Base-by-base conservation (phyloP, 106 monocot genomes). In the Allium fistulosum region DNA sequence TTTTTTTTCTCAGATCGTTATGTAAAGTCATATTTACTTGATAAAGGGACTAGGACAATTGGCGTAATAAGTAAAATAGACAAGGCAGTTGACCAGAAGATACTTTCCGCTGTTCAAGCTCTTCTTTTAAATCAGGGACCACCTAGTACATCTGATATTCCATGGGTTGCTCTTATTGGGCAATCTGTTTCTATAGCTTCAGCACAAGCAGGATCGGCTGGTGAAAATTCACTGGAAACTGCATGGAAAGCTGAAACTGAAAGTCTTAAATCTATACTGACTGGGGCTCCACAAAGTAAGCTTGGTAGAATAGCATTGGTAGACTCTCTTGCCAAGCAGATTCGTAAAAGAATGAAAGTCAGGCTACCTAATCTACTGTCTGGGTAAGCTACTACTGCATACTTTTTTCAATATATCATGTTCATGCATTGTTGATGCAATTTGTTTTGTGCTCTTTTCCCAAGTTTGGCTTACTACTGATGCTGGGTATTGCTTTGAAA, bases 41-140 rank as follows among this genome's bases (percentile, higher is more conserved):
- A 28, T 68, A 47, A 66, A 94, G 90, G 90, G 67, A 84, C 87
- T 17, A 75, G 94, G 67, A 94, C 94, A 62, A 80, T 90, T 73
- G 94, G 94, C 50, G 84, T 94, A 69, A 73, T 94, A 58, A 94
- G 90, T 74, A 90, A 94, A 80, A 87, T 94, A 66, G 94, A 94
- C 78, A 89, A 90, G 79, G 94, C 84, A 67, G 64, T 89, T 74
- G 82, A 94, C 49, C 90, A 81, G 67, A 94, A 94, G 73, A 57
- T 72, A 55, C 77, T 90, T 59, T 74, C 90, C 11, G 86, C 87
- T 67, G 94, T 85, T 63, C 84, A 85, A 69, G 87, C 94, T 27
- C 84, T 94, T 76, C 69, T 94, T 45, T 56, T 63, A 49, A 84
- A 82, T 65, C 87, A 94, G 71, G 90, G 94, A 27, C 94, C 94